These are phyloP conservation scores for Gaeumannomyces tritici DNA, from an alignment of 2,329 filamentous ascomycete species.

Conservation along the genomic window DNA sequence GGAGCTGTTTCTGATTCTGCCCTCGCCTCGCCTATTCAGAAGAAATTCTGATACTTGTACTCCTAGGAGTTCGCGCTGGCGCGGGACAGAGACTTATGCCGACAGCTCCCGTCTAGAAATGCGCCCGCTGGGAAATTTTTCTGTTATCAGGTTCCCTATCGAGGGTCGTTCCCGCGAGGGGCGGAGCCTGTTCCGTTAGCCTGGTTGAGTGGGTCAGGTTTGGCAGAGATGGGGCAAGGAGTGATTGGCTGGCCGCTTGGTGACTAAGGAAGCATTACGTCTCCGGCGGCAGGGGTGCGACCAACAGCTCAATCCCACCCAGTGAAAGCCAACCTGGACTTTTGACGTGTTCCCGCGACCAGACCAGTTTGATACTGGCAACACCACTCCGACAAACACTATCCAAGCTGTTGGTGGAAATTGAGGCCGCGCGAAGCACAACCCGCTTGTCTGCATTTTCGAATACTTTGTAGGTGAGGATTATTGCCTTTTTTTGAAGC, in stretches of 20 bases:
- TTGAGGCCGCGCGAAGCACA: neutral
- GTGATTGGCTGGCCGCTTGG: neutral
- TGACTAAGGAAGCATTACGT: neutral
- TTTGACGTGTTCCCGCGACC: neutral
- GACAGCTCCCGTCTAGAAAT: too few relatives aligned
- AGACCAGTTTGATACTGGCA: neutral
- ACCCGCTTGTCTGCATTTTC: neutral
- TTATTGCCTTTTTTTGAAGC: neutral
- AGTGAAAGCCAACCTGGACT: neutral
- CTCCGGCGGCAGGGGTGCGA: neutral
- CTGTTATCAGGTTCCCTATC: neutral
- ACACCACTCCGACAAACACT: neutral
- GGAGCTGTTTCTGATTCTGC: neutral
- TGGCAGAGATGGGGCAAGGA: neutral
- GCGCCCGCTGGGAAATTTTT: neutral
- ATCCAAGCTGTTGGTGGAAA: neutral
- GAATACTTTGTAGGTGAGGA: neutral
- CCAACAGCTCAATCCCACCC: neutral
- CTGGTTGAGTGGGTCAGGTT: neutral
- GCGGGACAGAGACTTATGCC: too few relatives aligned
- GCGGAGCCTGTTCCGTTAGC: too few relatives aligned
- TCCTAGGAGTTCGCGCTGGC: neutral
- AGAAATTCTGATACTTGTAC: neutral
- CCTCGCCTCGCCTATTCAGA: neutral
- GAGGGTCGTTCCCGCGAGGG: neutral